Base-by-base conservation (phyloP, 345 rosid genomes). In the Linum tenue region DNA sequence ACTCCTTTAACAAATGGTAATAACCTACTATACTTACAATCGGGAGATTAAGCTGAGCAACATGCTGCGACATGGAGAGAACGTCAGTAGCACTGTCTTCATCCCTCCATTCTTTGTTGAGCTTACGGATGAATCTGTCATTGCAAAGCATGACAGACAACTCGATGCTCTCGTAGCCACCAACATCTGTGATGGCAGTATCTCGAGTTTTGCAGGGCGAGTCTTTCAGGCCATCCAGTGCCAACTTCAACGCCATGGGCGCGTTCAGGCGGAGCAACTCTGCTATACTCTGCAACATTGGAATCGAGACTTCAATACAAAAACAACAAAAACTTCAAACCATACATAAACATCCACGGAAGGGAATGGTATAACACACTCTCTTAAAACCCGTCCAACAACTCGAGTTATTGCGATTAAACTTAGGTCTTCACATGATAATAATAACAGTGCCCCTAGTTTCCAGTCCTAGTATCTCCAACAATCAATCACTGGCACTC, bases 31-130 rank as follows among this genome's bases (percentile, higher is more conserved):
- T 41, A 43, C 92, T 77, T 83, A 94, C 96, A 67, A 94, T 66
- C 15, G 99, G 96, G 76, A 91, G 88, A 67, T 89, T 74, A 51
- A 94, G 81, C 59, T 71, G 85, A 63, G 92, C 90, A 65, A 85
- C 69, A 66, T 94, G 97, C 55, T 83, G 87, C 5, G 95, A 94
- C 96, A 90, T 88, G 17, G 97, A 94, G 60, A 94, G 95, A 70
- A 94, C 99, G 82, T 94, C 97, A 0, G 99, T 88, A 37, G 97
- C 83, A 74, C 81, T 91, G 73, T 94, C 96, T 83, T 94, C 96
- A 48, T 78, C 95, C 68, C 96, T 88, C 97, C 97, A 90, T 72
- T 94, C 97, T 72, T 86, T 84, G 51, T 90, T 94, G 15, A 94
- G 96, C 76, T 94, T 82, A 37, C 79, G 72, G 35, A 90, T 94